Conservation (phyloP, 2,329 filamentous ascomycete genomes). For the Coniochaeta sp. region DNA sequence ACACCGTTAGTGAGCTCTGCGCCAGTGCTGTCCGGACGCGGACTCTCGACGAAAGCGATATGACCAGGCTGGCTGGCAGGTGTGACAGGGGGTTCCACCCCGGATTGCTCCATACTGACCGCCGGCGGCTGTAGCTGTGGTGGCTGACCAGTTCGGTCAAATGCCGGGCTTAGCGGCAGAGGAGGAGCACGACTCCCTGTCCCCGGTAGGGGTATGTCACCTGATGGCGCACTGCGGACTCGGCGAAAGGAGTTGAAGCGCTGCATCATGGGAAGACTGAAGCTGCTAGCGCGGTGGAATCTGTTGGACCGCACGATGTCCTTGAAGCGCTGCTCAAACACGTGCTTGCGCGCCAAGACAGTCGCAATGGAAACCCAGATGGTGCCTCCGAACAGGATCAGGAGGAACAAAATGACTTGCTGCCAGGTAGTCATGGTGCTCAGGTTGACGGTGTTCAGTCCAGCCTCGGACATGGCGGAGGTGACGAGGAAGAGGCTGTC, state of each 20-base stretch:
- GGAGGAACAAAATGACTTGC: constrained; percentile 54
- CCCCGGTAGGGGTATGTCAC: not conserved
- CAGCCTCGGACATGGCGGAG: constrained; percentile 60
- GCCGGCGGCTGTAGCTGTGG: not conserved
- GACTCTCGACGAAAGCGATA: constrained; percentile 15
- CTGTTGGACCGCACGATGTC: constrained; percentile 39
- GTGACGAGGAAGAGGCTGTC: constrained; percentile 58
- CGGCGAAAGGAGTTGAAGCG: constrained; percentile 9
- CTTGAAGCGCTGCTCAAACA: constrained; percentile 54
- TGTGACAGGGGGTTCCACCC: not conserved
- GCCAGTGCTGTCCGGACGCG: constrained; percentile 1
- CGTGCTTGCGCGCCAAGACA: constrained; percentile 50
- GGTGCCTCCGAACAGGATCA: constrained; percentile 57
- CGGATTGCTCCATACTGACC: not conserved
- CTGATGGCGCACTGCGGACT: constrained; percentile 1
- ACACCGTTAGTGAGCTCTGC: constrained; percentile 1
- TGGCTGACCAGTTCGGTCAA: not conserved
- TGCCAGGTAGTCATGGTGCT: constrained; percentile 59
- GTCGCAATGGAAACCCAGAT: constrained; percentile 60
- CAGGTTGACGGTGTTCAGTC: constrained; percentile 56
- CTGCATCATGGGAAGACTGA: constrained; percentile 13
- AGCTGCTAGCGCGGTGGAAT: constrained; percentile 17
- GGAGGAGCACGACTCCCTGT: not conserved
- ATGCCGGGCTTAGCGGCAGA: not conserved
- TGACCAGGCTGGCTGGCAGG: not conserved